Evolutionary conservation across 495 filamentous ascomycete genomes (phyloP).

Genomic region (Apiosordaria backusii): DNA sequence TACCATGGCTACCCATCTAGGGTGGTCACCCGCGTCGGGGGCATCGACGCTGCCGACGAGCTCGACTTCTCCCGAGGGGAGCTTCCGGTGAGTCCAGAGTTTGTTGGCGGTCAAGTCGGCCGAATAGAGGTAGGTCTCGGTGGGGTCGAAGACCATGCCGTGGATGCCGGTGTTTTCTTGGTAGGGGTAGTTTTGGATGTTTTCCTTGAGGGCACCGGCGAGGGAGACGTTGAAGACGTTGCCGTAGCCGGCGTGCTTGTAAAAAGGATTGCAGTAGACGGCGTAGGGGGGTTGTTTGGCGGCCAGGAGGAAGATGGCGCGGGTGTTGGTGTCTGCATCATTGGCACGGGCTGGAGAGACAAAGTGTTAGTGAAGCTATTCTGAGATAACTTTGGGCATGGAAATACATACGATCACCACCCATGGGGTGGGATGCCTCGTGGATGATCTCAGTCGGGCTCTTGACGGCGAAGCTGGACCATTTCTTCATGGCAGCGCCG

Average conservation of each 20-base stretch:
- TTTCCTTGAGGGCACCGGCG: slow-evolving; percentile 59
- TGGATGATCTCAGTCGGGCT: slow-evolving; percentile 76
- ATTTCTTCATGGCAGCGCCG: slow-evolving; percentile 85
- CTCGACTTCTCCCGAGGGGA: slow-evolving; percentile 58
- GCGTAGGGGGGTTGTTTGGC: slow-evolving; percentile 70
- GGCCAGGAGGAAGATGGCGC: slow-evolving; percentile 81
- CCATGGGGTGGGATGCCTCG: slow-evolving; percentile 66
- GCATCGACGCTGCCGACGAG: slow-evolving; percentile 67
- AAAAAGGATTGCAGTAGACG: slow-evolving; percentile 85
- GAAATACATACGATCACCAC: slow-evolving; percentile 45
- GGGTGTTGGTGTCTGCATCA: slow-evolving; percentile 68
- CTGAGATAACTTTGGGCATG: not conserved
- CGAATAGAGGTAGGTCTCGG: slow-evolving; percentile 80
- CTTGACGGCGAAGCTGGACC: slow-evolving; percentile 73
- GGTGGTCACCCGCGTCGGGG: slow-evolving; percentile 68
- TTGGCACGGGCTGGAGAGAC: slow-evolving; percentile 56
- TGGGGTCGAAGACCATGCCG: slow-evolving; percentile 84
- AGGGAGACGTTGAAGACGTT: slow-evolving; percentile 69
- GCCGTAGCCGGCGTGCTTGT: slow-evolving; percentile 74
- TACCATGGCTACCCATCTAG: slow-evolving; percentile 74
- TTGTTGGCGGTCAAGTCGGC: slow-evolving; percentile 81
- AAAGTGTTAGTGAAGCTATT: not conserved
- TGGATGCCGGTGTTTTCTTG: slow-evolving; percentile 71
- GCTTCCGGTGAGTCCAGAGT: slow-evolving; percentile 79
- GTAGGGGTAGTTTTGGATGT: slow-evolving; percentile 79